Evolutionary conservation across 768 basidiomycete species (phyloP).

Genomic region (Glaciozyma antarctica): DNA sequence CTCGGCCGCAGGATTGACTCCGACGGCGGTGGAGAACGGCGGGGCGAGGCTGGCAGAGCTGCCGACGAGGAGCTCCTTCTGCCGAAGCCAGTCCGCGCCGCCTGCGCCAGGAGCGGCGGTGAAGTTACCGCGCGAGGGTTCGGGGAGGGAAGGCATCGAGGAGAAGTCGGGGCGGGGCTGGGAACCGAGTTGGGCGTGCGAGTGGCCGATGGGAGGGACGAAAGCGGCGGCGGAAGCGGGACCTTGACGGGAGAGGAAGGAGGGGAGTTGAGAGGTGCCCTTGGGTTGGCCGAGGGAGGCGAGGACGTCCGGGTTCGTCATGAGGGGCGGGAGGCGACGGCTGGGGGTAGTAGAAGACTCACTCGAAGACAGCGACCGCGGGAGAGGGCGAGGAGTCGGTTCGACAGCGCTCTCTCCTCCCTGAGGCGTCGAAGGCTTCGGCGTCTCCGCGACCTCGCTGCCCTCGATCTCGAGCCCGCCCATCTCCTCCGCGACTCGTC

Average conservation of each 20-base stretch:
- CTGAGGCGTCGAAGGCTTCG: neutral
- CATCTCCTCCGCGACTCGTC: conserved; percentile 10
- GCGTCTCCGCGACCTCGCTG: neutral
- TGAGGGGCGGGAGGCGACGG: conserved; percentile 25
- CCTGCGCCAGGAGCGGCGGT: conserved; percentile 21
- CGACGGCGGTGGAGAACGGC: conserved; percentile 9
- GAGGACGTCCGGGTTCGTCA: conserved; percentile 21
- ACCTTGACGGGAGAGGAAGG: conserved; percentile 34
- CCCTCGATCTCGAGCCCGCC: conserved; percentile 14
- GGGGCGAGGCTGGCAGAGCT: neutral
- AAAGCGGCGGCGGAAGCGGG: conserved; percentile 50
- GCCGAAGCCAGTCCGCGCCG: conserved; percentile 17
- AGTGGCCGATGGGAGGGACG: conserved; percentile 45
- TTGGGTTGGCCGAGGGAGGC: neutral
- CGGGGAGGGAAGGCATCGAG: conserved; percentile 7
- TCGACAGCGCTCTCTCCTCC: neutral
- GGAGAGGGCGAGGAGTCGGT: neutral
- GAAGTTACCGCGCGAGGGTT: conserved; percentile 9
- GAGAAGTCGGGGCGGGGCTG: conserved; percentile 3
- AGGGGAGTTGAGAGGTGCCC: neutral
- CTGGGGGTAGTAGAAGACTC: neutral
- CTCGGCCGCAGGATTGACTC: neutral
- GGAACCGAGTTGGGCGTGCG: conserved; percentile 14
- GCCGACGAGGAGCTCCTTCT: conserved; percentile 28
- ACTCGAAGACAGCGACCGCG: neutral